Evolutionary conservation across 495 filamentous ascomycete species (phyloP), one percentile per base, ranked within the genome.

Genomic region (Friedmanniomyces endolithicus): DNA sequence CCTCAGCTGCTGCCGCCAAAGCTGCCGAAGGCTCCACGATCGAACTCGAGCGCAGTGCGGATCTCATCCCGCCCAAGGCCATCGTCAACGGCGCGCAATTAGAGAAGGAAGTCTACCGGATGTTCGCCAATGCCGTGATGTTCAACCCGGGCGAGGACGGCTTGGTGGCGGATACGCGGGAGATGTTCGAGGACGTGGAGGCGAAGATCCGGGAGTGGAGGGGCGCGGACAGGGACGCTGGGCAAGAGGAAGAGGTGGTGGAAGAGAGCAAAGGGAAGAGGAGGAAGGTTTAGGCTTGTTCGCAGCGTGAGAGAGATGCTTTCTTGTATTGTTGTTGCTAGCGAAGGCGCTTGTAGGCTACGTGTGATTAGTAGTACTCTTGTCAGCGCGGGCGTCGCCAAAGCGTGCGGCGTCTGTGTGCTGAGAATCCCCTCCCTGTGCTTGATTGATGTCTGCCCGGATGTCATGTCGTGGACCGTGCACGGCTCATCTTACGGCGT

Each of bases 121-220:
- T 97, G 85, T 96, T 96, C 64, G 84, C 87, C 48, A 98, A 98
- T 63, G 90, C 90, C 14, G 82, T 95, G 64, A 96, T 97, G 92
- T 98, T 88, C 75, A 98, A 97, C 59, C 80, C 84, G 0, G 84
- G 88, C 51, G 85, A 89, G 63, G 87, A 86, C 17, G 84, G 83
- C 8, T 81, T 94, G 45, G 87, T 92, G 22, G 84, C 83, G 29
- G 85, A 90, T 60, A 83, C 89, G 3, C 69, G 81, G 49, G 84
- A 84, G 62, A 94, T 94, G 88, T 88, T 82, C 61, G 75, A 79
- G 56, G 83, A 85, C 65, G 86, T 89, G 1, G 81, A 94, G 68
- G 71, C 70, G 64, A 68, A 73, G 39, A 65, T 83, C 23, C 71
- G 70, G 29, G 76, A 77, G 56, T 84, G 83, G 81, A 72, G 83